Evolutionary conservation across 2,329 filamentous ascomycete genomes (phyloP).

Genomic region (Aspergillus quadrilineatus): DNA sequence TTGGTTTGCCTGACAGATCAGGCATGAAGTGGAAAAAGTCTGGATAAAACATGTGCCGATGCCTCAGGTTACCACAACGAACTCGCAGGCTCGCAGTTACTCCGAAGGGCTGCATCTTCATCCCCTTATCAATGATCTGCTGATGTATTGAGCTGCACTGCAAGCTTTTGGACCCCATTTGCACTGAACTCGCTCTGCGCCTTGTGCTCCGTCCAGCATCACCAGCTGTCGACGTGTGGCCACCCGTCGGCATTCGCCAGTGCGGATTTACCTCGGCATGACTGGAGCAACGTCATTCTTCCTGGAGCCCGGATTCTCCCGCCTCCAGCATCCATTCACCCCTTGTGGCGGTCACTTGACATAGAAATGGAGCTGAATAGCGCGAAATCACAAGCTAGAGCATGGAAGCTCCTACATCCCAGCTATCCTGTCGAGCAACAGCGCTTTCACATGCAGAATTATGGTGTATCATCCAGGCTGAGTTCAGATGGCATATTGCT

Average conservation of each 20-base stretch:
- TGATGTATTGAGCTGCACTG: neutral
- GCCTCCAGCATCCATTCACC: neutral
- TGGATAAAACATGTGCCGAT: conserved; percentile 23
- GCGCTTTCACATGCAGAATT: conserved; percentile 3
- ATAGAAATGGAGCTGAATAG: neutral
- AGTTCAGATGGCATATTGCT: conserved; percentile 6
- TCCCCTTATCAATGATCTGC: neutral
- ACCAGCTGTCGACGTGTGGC: neutral
- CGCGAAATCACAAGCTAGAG: conserved; percentile 5
- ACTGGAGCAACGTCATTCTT: conserved; percentile 11
- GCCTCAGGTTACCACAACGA: neutral
- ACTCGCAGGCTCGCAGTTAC: neutral
- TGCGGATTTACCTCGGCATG: conserved; percentile 16
- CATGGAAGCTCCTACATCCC: neutral
- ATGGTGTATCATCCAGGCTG: neutral
- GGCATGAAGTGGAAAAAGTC: conserved; percentile 7
- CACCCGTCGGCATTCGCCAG: conserved; percentile 7
- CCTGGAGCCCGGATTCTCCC: conserved; percentile 15
- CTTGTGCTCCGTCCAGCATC: neutral
- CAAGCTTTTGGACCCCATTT: neutral
- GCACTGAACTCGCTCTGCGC: neutral
- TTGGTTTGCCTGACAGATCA: no score
- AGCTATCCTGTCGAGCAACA: neutral
- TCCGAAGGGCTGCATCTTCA: neutral
- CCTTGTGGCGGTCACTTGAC: neutral